Base-by-base conservation (phyloP, 2,329 filamentous ascomycete genomes). In the Ophiosphaerella narmari region DNA sequence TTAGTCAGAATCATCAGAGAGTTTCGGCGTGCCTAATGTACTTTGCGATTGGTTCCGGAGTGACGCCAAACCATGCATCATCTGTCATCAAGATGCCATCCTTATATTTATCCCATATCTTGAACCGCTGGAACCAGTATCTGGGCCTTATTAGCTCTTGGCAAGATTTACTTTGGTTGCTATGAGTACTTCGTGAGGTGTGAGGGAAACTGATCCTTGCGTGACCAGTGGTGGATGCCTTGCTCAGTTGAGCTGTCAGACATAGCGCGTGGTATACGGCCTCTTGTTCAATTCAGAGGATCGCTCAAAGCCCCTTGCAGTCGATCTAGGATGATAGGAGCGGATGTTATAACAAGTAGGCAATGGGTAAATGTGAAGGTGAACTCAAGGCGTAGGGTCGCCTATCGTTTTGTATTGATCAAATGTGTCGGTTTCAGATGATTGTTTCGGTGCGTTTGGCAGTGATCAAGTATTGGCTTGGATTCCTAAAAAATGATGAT, bases 31-130 rank as follows among this genome's bases (percentile, higher is more conserved):
- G 12, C 18, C 18, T 4, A 21, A 11, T 23, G 65, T 78, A 94
- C 90, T 82, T 86, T 52, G 94, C 94, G 24, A 99, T 85, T 4
- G 90, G 89, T 72, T 99, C 93, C 12, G 94, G 92, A 0, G 95
- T 99, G 7, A 97, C 92, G 47, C 92, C 94, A 71, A 94, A 99
- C 94, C 94, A 99, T 46, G 91, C 89, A 75, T 93, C 88, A 70
- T 96, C 87, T 0, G 95, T 99, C 80, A 99, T 85, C 79, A 86
- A 88, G 59, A 99, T 83, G 47, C 91, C 93, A 50, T 92, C 82
- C 70, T 97, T 88, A 70, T 97, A 99, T 62, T 82, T 82, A 13
- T 87, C 87, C 75, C 96, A 99, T 59, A 99, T 89, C 44, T 86
- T 87, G 72, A 94, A 87, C 52, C 94, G 85, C 67, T 97, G 92